A percentile compares a stretch with the other conserved stretches of the same genome.
Evolutionary conservation across 352 stramenopile genomes (phyloP).

Genomic region (Globisporangium acanthophoron): DNA sequence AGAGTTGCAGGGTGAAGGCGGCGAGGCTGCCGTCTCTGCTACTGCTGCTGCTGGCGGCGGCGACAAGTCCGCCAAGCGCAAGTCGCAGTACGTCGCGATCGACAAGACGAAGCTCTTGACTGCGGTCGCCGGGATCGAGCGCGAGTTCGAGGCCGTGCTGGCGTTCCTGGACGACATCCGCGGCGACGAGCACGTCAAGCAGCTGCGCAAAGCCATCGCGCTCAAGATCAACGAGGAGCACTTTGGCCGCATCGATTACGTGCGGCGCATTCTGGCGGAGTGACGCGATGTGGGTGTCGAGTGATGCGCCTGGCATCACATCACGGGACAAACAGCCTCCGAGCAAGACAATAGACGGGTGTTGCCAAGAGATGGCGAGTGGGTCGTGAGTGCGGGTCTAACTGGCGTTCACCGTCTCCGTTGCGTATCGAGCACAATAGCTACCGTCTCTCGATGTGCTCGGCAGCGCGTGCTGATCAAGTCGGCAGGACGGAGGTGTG

Average conservation of each 20-base stretch:
- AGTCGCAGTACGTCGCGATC: conserved; percentile 8
- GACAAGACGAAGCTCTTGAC: conserved; percentile 41
- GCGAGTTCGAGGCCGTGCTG: conserved; percentile 75
- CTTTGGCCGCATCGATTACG: conserved; percentile 57
- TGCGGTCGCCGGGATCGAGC: conserved; percentile 45
- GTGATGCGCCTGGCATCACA: background rate
- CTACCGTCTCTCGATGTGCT: no score
- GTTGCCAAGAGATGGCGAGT: background rate
- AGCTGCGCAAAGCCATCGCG: conserved; percentile 63
- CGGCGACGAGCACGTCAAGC: conserved; percentile 57
- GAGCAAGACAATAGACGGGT: background rate
- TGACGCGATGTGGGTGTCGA: background rate
- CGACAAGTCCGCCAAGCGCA: conserved; percentile 1
- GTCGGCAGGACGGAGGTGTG: no score
- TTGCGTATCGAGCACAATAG: no score
- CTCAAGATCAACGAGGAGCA: conserved; percentile 62
- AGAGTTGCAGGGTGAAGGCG: background rate
- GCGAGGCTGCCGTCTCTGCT: background rate
- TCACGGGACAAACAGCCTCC: background rate
- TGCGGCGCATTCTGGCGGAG: conserved; percentile 27
- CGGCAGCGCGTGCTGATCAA: no score
- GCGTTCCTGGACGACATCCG: conserved; percentile 71
- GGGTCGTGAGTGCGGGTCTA: background rate
- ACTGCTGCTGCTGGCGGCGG: background rate
- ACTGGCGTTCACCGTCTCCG: no score